Percentiles rank a stretch among this genome's conserved stretches.
phyloP scores from a whole-genome alignment of 768 basidiomycete species.

The Tylopilus rubrobrunneus region DNA sequence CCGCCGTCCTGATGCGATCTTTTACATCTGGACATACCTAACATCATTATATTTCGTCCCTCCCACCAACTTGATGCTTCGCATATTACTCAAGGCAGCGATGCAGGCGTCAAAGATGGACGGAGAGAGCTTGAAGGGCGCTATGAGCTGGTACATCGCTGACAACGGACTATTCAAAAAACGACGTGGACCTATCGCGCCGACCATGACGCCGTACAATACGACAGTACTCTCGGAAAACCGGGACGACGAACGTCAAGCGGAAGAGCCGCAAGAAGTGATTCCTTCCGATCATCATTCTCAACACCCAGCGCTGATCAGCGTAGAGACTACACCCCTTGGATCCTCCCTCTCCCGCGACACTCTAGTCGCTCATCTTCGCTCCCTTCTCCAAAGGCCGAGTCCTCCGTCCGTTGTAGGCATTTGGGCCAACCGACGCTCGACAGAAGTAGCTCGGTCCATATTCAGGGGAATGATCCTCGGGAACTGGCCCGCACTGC shows the following conservation, averaged over 20 bases:
- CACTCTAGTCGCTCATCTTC: constrained; percentile 7
- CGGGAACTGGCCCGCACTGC: constrained; percentile 50
- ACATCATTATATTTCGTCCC: constrained; percentile 50
- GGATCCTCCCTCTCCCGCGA: constrained; percentile 3
- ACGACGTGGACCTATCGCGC: constrained; percentile 13
- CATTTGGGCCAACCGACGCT: constrained; percentile 43
- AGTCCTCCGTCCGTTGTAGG: constrained; percentile 31
- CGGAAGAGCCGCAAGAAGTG: not conserved
- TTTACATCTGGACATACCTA: constrained; percentile 68
- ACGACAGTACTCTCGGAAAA: not conserved
- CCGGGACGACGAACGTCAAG: not conserved
- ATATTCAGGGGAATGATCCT: constrained; percentile 57
- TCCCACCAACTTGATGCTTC: constrained; percentile 54
- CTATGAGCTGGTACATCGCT: constrained; percentile 35
- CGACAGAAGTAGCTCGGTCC: constrained; percentile 45
- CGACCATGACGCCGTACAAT: constrained; percentile 1
- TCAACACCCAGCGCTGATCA: not conserved
- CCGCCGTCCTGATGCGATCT: constrained; percentile 59
- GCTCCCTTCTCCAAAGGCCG: constrained; percentile 16
- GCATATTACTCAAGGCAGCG: constrained; percentile 58
- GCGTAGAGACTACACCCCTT: not conserved
- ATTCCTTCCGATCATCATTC: not conserved
- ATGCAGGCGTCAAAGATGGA: constrained; percentile 50
- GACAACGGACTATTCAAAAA: constrained; percentile 19
- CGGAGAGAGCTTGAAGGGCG: constrained; percentile 45